Base-by-base conservation (phyloP, 2,329 filamentous ascomycete species). In the Leptodontidium sp. region DNA sequence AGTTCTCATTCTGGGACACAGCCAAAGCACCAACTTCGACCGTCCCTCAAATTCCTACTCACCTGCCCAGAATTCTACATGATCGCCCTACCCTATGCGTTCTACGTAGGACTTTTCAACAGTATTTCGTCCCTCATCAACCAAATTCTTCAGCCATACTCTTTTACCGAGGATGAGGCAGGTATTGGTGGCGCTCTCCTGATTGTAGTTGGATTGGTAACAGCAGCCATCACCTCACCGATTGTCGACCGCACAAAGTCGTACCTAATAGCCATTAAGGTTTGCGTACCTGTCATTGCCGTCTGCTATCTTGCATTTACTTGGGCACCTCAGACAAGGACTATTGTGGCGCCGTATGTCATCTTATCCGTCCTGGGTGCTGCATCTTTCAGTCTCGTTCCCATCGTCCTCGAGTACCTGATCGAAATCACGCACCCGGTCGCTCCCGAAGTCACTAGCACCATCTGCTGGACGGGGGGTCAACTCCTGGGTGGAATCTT, bases 21-120 rank as follows among this genome's bases (percentile, higher is more conserved):
- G 12, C 83, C 84, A 64, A 90, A 90, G 76, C 80, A 85, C 38
- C 76, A 80, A 9, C 79, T 91, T 21, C 79, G 79, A 77, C 84
- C 72, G 70, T 93, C 81, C 2, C 69, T 87, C 29, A 77, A 82
- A 8, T 85, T 87, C 21, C 79, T 94, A 55, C 77, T 85, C 58
- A 78, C 77, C 40, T 92, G 88, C 5, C 83, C 87, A 21, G 90
- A 95, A 77, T 91, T 97, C 80, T 97, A 90, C 86, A 86, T 97
- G 71, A 81, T 98, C 72, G 83, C 94, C 70, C 76, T 94, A 69
- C 91, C 94, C n/a, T 98, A 95, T 81, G 82, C 87, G 72, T 81
- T 94, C 75, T 97, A 94, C 80, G 93, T 97, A 70, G 94, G 92
- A 75, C 91, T 96, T 82, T 99, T 99, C 89, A 98, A 98, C 85